These are phyloP conservation scores for Heracleum sosnowskyi DNA, from an alignment of 129 eudicot genomes.

Conservation along the genomic window DNA sequence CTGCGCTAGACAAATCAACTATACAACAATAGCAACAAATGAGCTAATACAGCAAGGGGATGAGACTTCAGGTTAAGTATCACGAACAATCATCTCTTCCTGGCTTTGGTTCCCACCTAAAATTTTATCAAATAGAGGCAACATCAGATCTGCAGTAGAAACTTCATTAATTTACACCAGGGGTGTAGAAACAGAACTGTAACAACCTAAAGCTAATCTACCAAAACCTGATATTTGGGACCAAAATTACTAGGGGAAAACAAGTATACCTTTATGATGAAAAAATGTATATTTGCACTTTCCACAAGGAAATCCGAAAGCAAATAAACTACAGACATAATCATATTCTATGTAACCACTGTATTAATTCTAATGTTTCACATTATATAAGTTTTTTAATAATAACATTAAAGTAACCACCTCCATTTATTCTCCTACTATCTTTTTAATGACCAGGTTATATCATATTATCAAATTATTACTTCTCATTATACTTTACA, in stretches of 20 bases:
- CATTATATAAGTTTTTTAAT: background rate
- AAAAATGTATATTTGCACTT: background rate
- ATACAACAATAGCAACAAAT: slow-evolving; percentile 22
- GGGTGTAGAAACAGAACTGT: background rate
- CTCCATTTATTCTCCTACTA: too few relatives aligned
- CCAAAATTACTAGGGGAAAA: background rate
- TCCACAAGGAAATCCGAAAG: background rate
- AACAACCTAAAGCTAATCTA: background rate
- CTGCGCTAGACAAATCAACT: slow-evolving; percentile 33
- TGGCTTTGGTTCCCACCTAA: slow-evolving; percentile 8
- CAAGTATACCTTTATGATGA: background rate
- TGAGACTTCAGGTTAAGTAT: background rate
- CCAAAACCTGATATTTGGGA: background rate
- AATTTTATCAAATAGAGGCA: background rate
- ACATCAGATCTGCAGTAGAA: background rate
- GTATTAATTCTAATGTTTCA: too few relatives aligned
- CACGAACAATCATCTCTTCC: background rate
- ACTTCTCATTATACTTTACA: too few relatives aligned
- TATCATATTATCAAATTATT: too few relatives aligned
- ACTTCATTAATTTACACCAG: too few relatives aligned
- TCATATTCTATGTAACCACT: too few relatives aligned
- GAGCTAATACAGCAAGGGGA: slow-evolving; percentile 11
- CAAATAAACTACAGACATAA: background rate
- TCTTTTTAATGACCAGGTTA: too few relatives aligned
- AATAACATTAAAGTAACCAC: background rate